These are phyloP conservation scores for Lipomyces mesembrius DNA, from an alignment of 805 yeast species.

Conservation along the genomic window DNA sequence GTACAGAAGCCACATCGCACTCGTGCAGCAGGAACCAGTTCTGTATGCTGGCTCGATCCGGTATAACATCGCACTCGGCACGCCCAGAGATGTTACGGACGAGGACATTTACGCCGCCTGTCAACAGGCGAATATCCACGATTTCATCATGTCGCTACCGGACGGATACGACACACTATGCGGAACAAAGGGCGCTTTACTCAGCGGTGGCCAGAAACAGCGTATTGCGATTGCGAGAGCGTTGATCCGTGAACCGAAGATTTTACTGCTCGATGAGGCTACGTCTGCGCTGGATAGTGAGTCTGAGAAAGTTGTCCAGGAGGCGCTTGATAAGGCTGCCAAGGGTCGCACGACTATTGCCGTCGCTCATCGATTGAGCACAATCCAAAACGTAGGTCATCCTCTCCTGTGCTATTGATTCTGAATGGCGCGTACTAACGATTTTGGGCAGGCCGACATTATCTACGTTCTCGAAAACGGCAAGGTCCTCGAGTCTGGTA, in stretches of 20 bases:
- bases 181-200: constrained; percentile 55
- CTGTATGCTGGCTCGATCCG: constrained; percentile 79
- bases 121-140: constrained; percentile 56
- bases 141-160: constrained; percentile 58
- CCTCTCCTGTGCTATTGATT: neutral
- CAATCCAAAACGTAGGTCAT: constrained; percentile 50
- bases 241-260: constrained; percentile 60
- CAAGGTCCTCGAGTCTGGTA: constrained; percentile 57
- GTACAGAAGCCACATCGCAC: constrained; percentile 58
- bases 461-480: constrained; percentile 62
- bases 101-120: constrained; percentile 52
- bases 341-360: constrained; percentile 68
- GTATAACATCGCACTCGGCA: constrained; percentile 65
- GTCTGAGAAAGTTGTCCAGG: constrained; percentile 70
- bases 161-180: constrained; percentile 57
- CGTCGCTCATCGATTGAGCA: constrained; percentile 74
- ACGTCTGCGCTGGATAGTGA: constrained; percentile 59
- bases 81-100: constrained; percentile 45
- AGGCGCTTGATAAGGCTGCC: constrained; percentile 63
- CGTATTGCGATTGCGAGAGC: constrained; percentile 68
- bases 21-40: constrained; percentile 63
- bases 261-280: constrained; percentile 62
- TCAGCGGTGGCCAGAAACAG: constrained; percentile 72
- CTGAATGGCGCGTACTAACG: neutral
- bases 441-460: constrained; percentile 48